Evolutionary conservation across 2,329 filamentous ascomycete species (phyloP), one percentile per base, ranked within the genome.

Genomic region (Beauveria scarabaeidicola): DNA sequence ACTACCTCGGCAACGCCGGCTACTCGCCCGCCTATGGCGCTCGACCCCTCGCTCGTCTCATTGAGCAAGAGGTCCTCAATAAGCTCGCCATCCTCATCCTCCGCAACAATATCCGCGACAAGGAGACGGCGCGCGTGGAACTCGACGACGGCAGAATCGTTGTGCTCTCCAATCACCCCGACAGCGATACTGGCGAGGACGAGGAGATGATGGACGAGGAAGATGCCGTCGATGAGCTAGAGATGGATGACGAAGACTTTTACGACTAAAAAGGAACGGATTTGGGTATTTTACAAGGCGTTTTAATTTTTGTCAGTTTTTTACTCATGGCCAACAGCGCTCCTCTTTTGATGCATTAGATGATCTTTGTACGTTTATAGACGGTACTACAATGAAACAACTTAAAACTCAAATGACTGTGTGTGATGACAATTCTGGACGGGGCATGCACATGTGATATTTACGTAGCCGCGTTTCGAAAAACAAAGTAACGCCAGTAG

Each of bases 41-140:
- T 44, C 84, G 94, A 61, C 94, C 94, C 40, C 78, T 99, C 23
- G 85, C 88, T 19, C 84, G 94, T 57, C 83, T 99, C 61, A 97
- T 99, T 66, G 94, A 99, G 78, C 94, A 94, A 76, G 94, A 99
- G 74, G 91, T 99, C 3, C 85, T 99, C 68, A 99, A 99, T 75
- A 86, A 87, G 53, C 78, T 99, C 64, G 94, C 94, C 1, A 89
- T 99, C 44, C 82, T 97, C 64, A 95, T 99, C 64, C 81, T 99
- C 25, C 84, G 91, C 64, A 91, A 91, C 64, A 86, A 83, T 58
- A 87, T 99, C 71, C 84, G 82, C 66, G 93, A 99, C 65, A 92
- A 92, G 47, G 94, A 99, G 77, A 76, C 74, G 2, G 94, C 94
- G 1, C 80, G 83, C 27, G 90, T 97, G 25, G 85, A 90, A 50